Evolutionary conservation across 1,139 yeast genomes (phyloP).

Genomic region (Yamadazyma taylorii): DNA sequence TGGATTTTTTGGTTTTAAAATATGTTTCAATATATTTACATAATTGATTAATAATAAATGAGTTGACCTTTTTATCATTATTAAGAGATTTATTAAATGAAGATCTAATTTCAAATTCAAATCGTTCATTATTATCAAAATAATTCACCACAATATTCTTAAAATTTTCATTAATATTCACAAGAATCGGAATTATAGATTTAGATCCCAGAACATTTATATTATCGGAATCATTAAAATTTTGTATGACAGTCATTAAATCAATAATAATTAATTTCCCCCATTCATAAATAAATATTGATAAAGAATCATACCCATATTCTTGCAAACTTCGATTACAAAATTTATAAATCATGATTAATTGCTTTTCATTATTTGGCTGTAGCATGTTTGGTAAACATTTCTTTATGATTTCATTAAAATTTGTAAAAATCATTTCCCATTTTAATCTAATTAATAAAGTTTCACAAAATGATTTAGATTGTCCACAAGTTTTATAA

Average conservation of each 20-base stretch:
- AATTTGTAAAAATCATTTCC: conserved; percentile 30
- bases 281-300: conserved; percentile 24
- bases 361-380: conserved; percentile 16
- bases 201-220: conserved; percentile 5
- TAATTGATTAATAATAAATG: conserved; percentile 24
- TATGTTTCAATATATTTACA: conserved; percentile 37
- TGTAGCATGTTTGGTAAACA: conserved; percentile 23
- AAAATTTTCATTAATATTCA: conserved; percentile 15
- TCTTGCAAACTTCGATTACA: conserved; percentile 19
- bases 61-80: conserved; percentile 18
- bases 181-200: conserved; percentile 8
- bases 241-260: background rate
- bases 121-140: conserved; percentile 19
- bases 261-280: conserved; percentile 15
- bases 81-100: conserved; percentile 28
- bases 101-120: conserved; percentile 31
- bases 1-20: conserved; percentile 21
- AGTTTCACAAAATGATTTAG: conserved; percentile 19
- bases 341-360: conserved; percentile 19
- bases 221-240: conserved; percentile 5
- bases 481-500: conserved; percentile 26
- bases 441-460: conserved; percentile 29
- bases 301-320: conserved; percentile 20
- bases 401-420: conserved; percentile 19
- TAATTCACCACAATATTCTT: conserved; percentile 11